These are phyloP conservation scores for Penicillium angulare DNA, from an alignment of 495 filamentous ascomycete genomes.

Conservation along the genomic window DNA sequence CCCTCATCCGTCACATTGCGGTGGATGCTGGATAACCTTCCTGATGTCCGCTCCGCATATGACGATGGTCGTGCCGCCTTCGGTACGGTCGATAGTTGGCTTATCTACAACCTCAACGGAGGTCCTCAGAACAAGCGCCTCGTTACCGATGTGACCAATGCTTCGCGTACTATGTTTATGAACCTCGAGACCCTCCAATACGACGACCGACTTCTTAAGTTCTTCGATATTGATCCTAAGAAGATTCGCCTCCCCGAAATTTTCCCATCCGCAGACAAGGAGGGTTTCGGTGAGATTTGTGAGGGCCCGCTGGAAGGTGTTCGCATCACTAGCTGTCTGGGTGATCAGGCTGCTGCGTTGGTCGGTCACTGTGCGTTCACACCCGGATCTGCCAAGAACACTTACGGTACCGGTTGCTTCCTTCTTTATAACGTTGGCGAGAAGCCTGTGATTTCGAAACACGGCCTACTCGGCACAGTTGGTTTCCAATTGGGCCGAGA, in stretches of 20 bases:
- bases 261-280: conserved; percentile 76
- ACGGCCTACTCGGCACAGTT: conserved; percentile 85
- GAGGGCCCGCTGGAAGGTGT: conserved; percentile 68
- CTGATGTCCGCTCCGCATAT: conserved; percentile 72
- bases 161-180: conserved; percentile 95
- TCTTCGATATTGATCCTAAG: conserved; percentile 74
- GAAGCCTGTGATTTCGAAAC: conserved; percentile 85
- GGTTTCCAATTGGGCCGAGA: conserved; percentile 69
- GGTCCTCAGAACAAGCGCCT: conserved; percentile 66
- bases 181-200: conserved; percentile 85
- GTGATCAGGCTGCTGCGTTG: conserved; percentile 89
- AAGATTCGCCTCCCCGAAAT: conserved; percentile 83
- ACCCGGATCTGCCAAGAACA: conserved; percentile 89
- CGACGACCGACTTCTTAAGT: conserved; percentile 74
- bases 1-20: conserved; percentile 86
- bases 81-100: conserved; percentile 92
- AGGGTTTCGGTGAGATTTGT: conserved; percentile 69
- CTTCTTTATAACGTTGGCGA: conserved; percentile 90
- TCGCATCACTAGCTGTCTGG: conserved; percentile 83
- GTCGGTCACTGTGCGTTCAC: conserved; percentile 91
- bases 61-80: conserved; percentile 79
- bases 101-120: conserved; percentile 88
- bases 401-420: conserved; percentile 95
- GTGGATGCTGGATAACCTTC: conserved; percentile 77
- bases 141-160: conserved; percentile 91